A percentile compares a stretch with the other conserved stretches of the same genome.
phyloP scores from a whole-genome alignment of 805 yeast species.

The Zygotorulaspora danielsina region DNA sequence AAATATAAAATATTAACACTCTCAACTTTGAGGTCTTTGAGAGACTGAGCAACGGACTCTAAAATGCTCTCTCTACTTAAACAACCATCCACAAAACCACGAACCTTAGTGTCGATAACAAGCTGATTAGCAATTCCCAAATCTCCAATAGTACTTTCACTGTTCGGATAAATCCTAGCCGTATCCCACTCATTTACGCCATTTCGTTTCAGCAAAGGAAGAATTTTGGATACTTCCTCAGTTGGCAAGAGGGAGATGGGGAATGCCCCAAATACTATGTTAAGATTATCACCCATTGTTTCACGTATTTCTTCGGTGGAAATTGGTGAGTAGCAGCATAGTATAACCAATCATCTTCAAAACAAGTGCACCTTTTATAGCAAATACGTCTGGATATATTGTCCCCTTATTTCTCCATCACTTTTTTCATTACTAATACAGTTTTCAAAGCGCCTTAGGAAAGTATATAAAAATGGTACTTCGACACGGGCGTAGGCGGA shows the following conservation, averaged over 20 bases:
- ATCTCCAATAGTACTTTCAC: constrained; percentile 20
- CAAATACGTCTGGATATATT: no score
- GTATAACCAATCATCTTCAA: no score
- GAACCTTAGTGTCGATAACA: constrained; percentile 20
- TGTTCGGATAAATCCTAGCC: constrained; percentile 24
- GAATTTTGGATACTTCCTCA: constrained; percentile 6
- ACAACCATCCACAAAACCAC: constrained; percentile 15
- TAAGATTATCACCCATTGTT: constrained; percentile 1
- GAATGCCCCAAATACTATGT: constrained; percentile 11
- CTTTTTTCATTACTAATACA: no score
- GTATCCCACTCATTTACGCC: constrained; percentile 27
- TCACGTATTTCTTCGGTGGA: neutral
- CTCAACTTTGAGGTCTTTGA: constrained; percentile 14
- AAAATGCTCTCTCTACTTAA: constrained; percentile 15
- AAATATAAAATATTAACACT: constrained; percentile 23
- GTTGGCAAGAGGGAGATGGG: neutral
- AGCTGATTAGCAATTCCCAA: constrained; percentile 15
- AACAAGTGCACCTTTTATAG: no score
- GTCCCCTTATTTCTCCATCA: no score
- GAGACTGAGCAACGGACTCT: constrained; percentile 15
- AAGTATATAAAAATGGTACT: no score
- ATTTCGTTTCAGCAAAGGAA: constrained; percentile 14
- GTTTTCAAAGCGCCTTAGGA: no score
- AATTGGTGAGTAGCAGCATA: no score
- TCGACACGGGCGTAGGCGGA: no score